Conservation (phyloP, 805 yeast genomes). For the Lachancea cidri region DNA sequence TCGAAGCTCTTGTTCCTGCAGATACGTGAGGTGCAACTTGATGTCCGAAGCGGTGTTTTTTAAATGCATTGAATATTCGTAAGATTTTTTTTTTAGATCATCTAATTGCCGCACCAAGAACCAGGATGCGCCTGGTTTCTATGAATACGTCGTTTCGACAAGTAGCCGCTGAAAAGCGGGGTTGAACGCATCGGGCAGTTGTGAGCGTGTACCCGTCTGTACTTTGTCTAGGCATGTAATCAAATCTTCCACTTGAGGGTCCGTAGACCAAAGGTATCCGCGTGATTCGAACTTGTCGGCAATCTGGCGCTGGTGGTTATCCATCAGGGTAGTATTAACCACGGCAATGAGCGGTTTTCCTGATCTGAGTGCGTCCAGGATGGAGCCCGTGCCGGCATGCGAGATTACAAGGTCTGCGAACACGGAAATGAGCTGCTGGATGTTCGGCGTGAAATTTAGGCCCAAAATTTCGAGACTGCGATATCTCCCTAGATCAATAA, state of each 20-base stretch:
- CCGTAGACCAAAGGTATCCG: conserved; percentile 28
- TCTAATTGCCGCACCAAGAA: no score
- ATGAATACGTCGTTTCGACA: conserved; percentile 2
- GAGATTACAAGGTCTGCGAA: conserved; percentile 62
- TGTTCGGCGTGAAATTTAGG: conserved; percentile 41
- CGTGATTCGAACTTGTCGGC: conserved; percentile 48
- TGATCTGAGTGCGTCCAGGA: conserved; percentile 64
- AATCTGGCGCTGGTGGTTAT: conserved; percentile 79
- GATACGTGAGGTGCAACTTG: no score
- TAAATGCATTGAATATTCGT: no score
- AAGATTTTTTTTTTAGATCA: no score
- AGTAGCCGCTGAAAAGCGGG: conserved; percentile 14
- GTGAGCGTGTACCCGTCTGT: conserved; percentile 3
- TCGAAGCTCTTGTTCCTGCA: no score
- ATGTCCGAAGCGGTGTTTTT: no score
- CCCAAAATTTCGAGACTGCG: conserved; percentile 36
- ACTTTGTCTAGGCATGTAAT: conserved; percentile 10
- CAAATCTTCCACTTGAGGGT: conserved; percentile 11
- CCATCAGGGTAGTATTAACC: conserved; percentile 68
- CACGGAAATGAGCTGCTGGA: conserved; percentile 36
- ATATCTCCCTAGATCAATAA: neutral
- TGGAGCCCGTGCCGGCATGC: conserved; percentile 92
- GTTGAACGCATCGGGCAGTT: conserved; percentile 16
- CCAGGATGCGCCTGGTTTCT: neutral
- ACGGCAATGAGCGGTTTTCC: conserved; percentile 61